phyloP scores from a whole-genome alignment of 805 yeast genomes.

The Metahyphopichia silvanorum region DNA sequence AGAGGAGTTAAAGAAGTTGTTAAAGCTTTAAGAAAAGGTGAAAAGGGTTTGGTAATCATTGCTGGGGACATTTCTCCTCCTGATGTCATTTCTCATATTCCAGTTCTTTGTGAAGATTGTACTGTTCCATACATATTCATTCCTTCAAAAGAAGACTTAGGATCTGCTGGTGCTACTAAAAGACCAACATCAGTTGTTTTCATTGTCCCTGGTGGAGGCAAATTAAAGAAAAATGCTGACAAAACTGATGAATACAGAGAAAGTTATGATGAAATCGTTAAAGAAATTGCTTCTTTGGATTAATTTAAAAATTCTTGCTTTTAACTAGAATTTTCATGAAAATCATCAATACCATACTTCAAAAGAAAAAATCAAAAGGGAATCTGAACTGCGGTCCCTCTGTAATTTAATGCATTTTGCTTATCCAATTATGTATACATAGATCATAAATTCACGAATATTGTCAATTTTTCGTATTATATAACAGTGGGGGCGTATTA shows the following conservation, averaged over 20 bases:
- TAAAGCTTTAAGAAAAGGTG: constrained; percentile 96
- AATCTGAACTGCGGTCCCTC: too few species aligned
- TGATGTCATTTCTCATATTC: constrained; percentile 95
- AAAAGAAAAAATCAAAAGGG: too few species aligned
- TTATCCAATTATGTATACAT: too few species aligned
- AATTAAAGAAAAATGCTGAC: constrained; percentile 69
- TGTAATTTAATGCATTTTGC: too few species aligned
- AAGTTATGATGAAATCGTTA: constrained; percentile 87
- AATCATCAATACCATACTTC: too few species aligned
- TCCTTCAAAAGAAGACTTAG: constrained; percentile 97
- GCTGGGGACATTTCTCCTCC: constrained; percentile 99
- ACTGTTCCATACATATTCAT: constrained; percentile 89
- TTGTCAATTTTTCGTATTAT: too few species aligned
- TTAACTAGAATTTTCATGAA: too few species aligned
- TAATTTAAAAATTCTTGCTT: too few species aligned
- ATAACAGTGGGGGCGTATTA: too few species aligned
- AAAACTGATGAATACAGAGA: constrained; percentile 85
- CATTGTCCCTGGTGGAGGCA: constrained; percentile 94
- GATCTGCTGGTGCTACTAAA: constrained; percentile 98
- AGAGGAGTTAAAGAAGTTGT: constrained; percentile 99
- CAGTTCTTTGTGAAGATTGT: constrained; percentile 94
- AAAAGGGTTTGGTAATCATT: constrained; percentile 91
- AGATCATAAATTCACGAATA: too few species aligned
- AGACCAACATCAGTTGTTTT: constrained; percentile 98
- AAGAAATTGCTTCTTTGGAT: constrained; percentile 64